Conservation (phyloP, 306 rosid genomes). For the Cicer bijugum region DNA sequence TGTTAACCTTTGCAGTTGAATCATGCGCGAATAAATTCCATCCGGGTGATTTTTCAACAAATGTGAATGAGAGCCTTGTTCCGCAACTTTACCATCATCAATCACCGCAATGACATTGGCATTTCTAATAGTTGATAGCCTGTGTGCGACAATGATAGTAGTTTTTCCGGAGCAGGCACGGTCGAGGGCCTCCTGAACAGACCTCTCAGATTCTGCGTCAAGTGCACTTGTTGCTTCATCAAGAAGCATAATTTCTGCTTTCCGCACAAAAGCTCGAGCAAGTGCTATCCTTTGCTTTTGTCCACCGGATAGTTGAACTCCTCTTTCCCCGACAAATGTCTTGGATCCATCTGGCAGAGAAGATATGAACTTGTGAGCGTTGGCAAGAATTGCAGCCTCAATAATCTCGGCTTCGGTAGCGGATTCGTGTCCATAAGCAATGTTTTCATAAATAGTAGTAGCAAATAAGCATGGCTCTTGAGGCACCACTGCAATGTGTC, state of each 20-base stretch:
- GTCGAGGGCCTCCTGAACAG: conserved; percentile 94
- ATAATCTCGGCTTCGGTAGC: conserved; percentile 88
- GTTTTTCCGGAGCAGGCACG: conserved; percentile 86
- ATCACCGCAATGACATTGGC: conserved; percentile 89
- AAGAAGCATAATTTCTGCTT: conserved; percentile 89
- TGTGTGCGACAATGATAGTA: conserved; percentile 90
- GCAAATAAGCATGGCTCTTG: conserved; percentile 97
- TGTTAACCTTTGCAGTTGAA: conserved; percentile 88
- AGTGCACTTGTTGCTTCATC: conserved; percentile 99
- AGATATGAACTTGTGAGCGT: conserved; percentile 93
- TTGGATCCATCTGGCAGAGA: conserved; percentile 83
- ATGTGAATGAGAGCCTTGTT: conserved; percentile 95
- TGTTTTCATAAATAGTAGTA: conserved; percentile 80
- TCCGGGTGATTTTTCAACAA: conserved; percentile 83
- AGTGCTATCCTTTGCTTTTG: conserved; percentile 94
- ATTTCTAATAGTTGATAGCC: conserved; percentile 83
- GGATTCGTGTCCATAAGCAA: conserved; percentile 91
- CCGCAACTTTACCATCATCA: conserved; percentile 97
- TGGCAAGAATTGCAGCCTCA: conserved; percentile 90
- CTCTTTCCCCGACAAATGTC: conserved; percentile 95
- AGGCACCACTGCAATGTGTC: conserved; percentile 89
- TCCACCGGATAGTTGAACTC: conserved; percentile 91
- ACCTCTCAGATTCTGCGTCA: conserved; percentile 93
- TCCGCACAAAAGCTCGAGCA: conserved; percentile 87
- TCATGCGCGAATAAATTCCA: conserved; percentile 91